Evolutionary conservation across 2,329 filamentous ascomycete species (phyloP), one percentile per base, ranked within the genome.

Genomic region (Ophiocordyceps australis): DNA sequence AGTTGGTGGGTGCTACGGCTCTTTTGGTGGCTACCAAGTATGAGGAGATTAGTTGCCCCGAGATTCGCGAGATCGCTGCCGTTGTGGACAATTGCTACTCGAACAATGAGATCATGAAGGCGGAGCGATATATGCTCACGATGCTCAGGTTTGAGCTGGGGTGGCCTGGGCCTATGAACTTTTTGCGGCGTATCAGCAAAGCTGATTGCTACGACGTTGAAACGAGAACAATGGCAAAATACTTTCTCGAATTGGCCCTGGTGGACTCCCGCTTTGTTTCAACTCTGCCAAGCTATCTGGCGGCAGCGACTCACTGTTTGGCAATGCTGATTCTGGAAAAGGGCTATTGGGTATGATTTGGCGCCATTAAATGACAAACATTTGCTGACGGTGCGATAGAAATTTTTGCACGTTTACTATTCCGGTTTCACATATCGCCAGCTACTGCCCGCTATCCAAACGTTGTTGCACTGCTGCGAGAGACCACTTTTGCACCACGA

Each of bases 121-220:
- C 89, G 1, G 89, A 98, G 54, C 75, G 85, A 9, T 95, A 93
- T 58, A 98, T 98, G 85, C 68, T 98, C 26, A 91, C 72, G 51
- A 92, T 94, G 76, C 70, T 98, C 28, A 69, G 82, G 40, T 98
- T 93, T 45, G 83, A 94, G 53, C 69, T 98, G 28, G 89, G 89
- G 27, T 95, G 82, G 77, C 89, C 89, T n/a, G 89, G 89, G 22
- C 89, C 89, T 2, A 94, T 98, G 86, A 94, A 83, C 57, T 98
- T 98, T 54, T 63, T 98, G 33, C 72, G 89, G 32, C 74, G 86
- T 29, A 89, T 95, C 52, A 95, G 86, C 72, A 95, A 95, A 58
- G 89, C 89, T 10, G 89, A 98, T 46, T 83, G 94, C 45, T 98
- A 95, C 45, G 85, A 98, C 44, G 60, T 93, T 24, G 86, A 98